These are phyloP conservation scores for Rubia peregrina DNA, from an alignment of 305 asterid species.

Conservation along the genomic window DNA sequence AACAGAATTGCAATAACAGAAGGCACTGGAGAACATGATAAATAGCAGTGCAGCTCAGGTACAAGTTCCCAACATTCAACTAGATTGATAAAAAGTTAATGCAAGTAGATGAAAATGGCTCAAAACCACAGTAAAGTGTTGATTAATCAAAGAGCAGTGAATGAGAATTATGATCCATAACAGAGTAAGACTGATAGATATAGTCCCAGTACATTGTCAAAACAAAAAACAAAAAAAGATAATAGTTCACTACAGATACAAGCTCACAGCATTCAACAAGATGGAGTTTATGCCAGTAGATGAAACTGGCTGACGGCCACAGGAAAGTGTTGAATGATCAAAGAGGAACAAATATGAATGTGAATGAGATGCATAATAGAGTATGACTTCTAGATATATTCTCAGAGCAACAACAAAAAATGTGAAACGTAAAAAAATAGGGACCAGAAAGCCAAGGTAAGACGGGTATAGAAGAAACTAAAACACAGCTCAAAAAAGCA, in stretches of 20 bases:
- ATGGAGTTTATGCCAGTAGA: neutral
- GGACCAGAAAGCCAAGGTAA: neutral
- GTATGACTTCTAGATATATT: neutral
- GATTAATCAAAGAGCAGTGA: neutral
- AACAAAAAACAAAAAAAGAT: no score
- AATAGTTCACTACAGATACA: neutral
- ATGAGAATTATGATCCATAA: neutral
- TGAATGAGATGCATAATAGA: neutral
- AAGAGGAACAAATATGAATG: neutral
- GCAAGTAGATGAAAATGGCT: neutral
- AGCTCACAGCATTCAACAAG: neutral
- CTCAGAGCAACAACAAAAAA: neutral
- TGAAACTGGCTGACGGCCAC: neutral
- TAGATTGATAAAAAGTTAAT: neutral
- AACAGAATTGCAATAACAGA: neutral
- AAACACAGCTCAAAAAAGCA: neutral
- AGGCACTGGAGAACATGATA: neutral
- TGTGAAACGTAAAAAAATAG: neutral
- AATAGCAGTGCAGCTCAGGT: no score
- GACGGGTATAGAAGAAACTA: conserved; percentile 1
- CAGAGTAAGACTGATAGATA: neutral
- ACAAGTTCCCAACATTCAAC: neutral
- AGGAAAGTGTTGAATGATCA: neutral
- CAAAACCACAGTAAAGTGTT: neutral
- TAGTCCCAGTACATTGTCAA: neutral